Evolutionary conservation across 768 basidiomycete species (phyloP), one percentile per base, ranked within the genome.

Genomic region (Termitomyces sp.): DNA sequence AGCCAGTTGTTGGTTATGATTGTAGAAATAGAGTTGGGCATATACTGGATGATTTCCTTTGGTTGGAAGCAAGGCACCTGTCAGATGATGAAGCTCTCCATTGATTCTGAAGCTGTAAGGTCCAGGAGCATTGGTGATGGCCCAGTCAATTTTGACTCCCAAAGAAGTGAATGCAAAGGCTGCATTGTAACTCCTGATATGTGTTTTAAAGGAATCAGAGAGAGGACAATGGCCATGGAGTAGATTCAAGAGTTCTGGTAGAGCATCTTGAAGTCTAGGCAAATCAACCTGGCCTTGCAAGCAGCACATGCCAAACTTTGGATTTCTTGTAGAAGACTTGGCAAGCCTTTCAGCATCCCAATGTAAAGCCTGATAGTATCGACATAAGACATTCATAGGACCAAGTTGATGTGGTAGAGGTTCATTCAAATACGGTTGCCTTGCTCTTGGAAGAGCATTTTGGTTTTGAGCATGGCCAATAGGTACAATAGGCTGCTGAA

Each of bases 271-370:
- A 26, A 58, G 58, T 24, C 22, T n/a, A 8, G 46, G 53, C 7
- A 62, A 33, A 24, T 26, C 5, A 13, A 62, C 12, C 49, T 62
- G 58, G 4, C 61, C 58, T 55, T 62, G 53, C 14, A 59, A 56
- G 30, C 54, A 62, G 49, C 61, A 62, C 18, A 52, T 51, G 38
- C 61, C 61, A 62, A 62, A 59, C 33, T 58, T 62, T 20, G 13
- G 3, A 24, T 52, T 18, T 2, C 24, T 16, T 46, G 1, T 3
- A 26, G 57, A 51, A 20, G 61, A 59, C 1, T 3, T 32, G 13
- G 28, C 0, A 4, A 61, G 35, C 43, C 54, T 62, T 46, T 59
- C 55, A 57, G 5, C 32, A 26, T 56, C 42, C 53, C 53, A 62
- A 51, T 38, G 16, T 18, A 38, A 9, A 38, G 36, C 16, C 6